Evolutionary conservation across 2,329 filamentous ascomycete genomes (phyloP), one percentile per base, ranked within the genome.

Genomic region (Alternaria tenuissima): DNA sequence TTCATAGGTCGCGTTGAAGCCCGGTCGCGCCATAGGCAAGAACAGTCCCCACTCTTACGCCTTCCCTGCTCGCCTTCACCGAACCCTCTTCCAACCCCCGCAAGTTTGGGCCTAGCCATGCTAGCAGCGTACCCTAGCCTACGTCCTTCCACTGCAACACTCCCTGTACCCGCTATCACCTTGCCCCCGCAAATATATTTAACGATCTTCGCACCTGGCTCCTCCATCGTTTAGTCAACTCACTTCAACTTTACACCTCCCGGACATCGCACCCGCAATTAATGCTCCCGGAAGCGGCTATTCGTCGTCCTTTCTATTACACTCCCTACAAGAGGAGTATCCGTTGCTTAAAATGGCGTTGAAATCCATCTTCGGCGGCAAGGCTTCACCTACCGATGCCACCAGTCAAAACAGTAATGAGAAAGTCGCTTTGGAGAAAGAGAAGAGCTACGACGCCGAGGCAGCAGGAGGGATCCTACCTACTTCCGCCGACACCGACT

Each of bases 341-440:
- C 69, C 81, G 83, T 63, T 80, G 76, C 44, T 66, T 84, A 59
- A 84, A 84, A 84, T 85, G 83, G 83, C 82, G 82, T 75, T 84
- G 80, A 78, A 76, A 28, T 38, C 46, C 55, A 48, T 71, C 57
- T 67, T 72, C 52, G 67, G 68, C 30, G 61, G 60, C 59, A 71
- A 70, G 61, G 64, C 64, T 53, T 63, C 58, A 54, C 63, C 30
- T 18, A 52, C 57, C 51, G 66, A 65, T 39, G 59, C 58, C 14
- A 62, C 60, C 49, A 66, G 62, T 55, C 64, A 56, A 43, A 57
- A 41, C 49, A 65, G 63, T 61, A 64, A 53, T 28, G 62, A 69
- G 38, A 61, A 64, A n/a, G 39, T 61, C 48, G 61, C 63, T 32
- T 61, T 32, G 39, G 62, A 71, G 9, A 59, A 67, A 34, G 44